Evolutionary conservation across 108 stramenopile species (phyloP).

Genomic region (Pinguiococcus pyrenoidosus): DNA sequence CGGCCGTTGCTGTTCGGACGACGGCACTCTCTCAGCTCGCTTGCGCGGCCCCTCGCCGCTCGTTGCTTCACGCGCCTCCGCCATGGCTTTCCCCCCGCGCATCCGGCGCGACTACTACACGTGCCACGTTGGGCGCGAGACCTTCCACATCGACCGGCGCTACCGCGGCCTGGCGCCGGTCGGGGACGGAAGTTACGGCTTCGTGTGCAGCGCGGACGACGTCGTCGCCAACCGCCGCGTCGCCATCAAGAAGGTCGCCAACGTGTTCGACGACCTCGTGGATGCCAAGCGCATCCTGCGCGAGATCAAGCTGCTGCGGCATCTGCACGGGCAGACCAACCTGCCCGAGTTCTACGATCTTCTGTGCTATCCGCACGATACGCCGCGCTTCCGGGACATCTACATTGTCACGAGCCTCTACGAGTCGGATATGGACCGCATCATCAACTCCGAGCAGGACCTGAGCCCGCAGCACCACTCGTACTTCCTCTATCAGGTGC

Average conservation of each 20-base stretch:
- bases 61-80: no score
- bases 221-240: constrained; percentile 25
- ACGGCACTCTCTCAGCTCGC: no score
- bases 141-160: constrained; percentile 12
- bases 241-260: constrained; percentile 37
- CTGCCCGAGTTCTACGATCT: constrained; percentile 35
- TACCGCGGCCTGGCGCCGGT: constrained; percentile 42
- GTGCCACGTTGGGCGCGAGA: constrained; percentile 1
- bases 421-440: constrained; percentile 35
- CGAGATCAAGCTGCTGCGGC: constrained; percentile 67
- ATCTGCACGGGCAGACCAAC: background rate
- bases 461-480: constrained; percentile 35
- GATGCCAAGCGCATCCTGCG: constrained; percentile 27
- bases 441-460: constrained; percentile 26
- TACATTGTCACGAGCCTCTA: constrained; percentile 44
- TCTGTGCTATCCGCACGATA: constrained; percentile 41
- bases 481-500: constrained; percentile 37
- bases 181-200: constrained; percentile 49
- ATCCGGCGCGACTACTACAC: no score
- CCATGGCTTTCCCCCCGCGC: no score
- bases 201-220: constrained; percentile 45
- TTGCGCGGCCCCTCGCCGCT: no score
- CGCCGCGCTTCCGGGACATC: constrained; percentile 51
- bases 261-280: constrained; percentile 17
- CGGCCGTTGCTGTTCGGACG: no score